These are phyloP conservation scores for Aspergillus costaricaensis DNA, from an alignment of 2,329 filamentous ascomycete species.

Conservation along the genomic window DNA sequence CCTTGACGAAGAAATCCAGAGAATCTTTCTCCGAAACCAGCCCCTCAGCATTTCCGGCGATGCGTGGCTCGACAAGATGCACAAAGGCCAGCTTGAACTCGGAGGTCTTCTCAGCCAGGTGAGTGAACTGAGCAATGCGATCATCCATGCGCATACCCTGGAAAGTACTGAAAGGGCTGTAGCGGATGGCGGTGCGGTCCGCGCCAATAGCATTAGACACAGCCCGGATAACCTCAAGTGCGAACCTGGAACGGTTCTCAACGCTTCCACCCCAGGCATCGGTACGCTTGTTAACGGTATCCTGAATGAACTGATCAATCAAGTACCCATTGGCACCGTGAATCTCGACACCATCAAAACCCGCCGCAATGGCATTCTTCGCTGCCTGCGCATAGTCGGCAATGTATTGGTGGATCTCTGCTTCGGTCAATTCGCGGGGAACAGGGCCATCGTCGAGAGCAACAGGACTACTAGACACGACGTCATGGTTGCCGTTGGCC, in stretches of 20 bases:
- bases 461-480: constrained; percentile 28
- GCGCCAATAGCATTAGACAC: constrained; percentile 49
- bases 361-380: constrained; percentile 55
- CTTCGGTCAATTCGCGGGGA: constrained; percentile 36
- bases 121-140: constrained; percentile 63
- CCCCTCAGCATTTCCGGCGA: constrained; percentile 38
- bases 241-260: constrained; percentile 56
- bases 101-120: constrained; percentile 57
- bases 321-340: constrained; percentile 55
- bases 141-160: constrained; percentile 61
- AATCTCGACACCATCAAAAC: constrained; percentile 56
- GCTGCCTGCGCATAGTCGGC: constrained; percentile 49
- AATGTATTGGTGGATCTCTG: constrained; percentile 49
- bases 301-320: constrained; percentile 54
- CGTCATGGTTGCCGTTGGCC: constrained; percentile 14
- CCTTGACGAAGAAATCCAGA: constrained; percentile 49
- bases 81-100: constrained; percentile 60
- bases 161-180: constrained; percentile 49
- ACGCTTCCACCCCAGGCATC: constrained; percentile 55
- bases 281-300: constrained; percentile 49
- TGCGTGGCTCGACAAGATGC: constrained; percentile 62
- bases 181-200: constrained; percentile 48
- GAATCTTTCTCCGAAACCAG: constrained; percentile 33
- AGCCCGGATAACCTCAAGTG: constrained; percentile 52
- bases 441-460: constrained; percentile 27